Evolutionary conservation across 371 early-diverging fungal species (phyloP).

Genomic region (Lichtheimia corymbifera): DNA sequence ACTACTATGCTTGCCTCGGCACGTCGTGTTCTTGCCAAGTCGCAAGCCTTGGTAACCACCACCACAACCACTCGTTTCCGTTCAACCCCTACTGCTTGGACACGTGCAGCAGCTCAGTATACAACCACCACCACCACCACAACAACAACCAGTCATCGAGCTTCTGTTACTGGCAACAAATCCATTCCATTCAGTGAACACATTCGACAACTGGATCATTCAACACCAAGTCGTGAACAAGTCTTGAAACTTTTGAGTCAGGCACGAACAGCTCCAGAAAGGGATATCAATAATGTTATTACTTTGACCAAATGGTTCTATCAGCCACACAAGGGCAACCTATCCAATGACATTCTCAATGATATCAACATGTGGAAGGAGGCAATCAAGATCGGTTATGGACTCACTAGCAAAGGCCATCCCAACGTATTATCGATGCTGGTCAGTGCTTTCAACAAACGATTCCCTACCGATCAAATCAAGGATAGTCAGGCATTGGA

Average conservation of each 20-base stretch:
- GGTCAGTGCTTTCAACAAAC: slow-evolving; percentile 21
- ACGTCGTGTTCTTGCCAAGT: neutral
- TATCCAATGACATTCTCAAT: slow-evolving; percentile 17
- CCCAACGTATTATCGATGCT: slow-evolving; percentile 28
- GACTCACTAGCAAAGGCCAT: slow-evolving; percentile 19
- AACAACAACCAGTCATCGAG: neutral
- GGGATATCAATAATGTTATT: neutral
- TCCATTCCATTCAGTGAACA: neutral
- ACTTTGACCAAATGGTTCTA: slow-evolving; percentile 31
- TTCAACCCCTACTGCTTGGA: neutral
- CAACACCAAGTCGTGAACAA: neutral
- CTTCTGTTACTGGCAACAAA: neutral
- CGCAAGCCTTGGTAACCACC: neutral
- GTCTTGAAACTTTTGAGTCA: neutral
- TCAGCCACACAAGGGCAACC: neutral
- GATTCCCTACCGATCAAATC: slow-evolving; percentile 19
- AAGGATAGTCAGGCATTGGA: slow-evolving; percentile 27
- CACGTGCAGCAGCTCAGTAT: neutral
- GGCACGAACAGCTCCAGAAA: neutral
- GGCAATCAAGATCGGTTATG: slow-evolving; percentile 30
- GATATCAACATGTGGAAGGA: slow-evolving; percentile 32
- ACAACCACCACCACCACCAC: neutral
- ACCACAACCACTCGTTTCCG: neutral
- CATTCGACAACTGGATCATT: neutral
- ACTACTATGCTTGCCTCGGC: neutral